These are phyloP conservation scores for Pisolithus sp. DNA, from an alignment of 768 basidiomycete genomes.

Conservation along the genomic window DNA sequence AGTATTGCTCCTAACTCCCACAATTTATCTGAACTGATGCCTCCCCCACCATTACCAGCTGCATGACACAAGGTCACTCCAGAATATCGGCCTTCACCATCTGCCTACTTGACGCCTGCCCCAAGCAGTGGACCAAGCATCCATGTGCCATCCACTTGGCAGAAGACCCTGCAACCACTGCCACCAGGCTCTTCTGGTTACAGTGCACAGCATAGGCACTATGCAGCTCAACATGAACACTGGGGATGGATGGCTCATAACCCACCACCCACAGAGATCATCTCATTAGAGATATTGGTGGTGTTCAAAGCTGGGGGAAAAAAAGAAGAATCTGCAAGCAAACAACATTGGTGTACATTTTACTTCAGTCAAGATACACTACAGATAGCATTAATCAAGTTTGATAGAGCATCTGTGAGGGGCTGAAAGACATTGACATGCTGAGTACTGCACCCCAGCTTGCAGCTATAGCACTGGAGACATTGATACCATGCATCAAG, in stretches of 20 bases:
- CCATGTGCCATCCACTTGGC: neutral
- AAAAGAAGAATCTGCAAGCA: neutral
- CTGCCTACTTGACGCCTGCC: too few species aligned
- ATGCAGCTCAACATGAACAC: neutral
- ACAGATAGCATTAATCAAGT: neutral
- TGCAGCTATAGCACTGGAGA: neutral
- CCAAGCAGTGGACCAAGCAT: neutral
- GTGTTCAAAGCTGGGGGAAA: neutral
- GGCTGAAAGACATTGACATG: neutral
- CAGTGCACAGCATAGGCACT: conserved; percentile 1
- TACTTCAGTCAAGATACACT: neutral
- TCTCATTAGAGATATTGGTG: neutral
- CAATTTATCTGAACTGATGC: neutral
- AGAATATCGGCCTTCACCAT: too few species aligned
- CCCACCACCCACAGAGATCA: neutral
- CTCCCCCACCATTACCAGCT: neutral
- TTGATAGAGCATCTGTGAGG: conserved; percentile 1
- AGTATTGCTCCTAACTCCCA: neutral
- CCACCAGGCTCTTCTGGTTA: neutral
- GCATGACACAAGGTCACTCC: too few species aligned
- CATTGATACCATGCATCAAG: neutral
- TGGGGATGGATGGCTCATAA: neutral
- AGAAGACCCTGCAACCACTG: neutral
- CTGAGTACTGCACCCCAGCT: neutral
- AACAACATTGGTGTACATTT: neutral